These are phyloP conservation scores for Fusarium buharicum DNA, from an alignment of 2,329 filamentous ascomycete genomes.

Conservation along the genomic window DNA sequence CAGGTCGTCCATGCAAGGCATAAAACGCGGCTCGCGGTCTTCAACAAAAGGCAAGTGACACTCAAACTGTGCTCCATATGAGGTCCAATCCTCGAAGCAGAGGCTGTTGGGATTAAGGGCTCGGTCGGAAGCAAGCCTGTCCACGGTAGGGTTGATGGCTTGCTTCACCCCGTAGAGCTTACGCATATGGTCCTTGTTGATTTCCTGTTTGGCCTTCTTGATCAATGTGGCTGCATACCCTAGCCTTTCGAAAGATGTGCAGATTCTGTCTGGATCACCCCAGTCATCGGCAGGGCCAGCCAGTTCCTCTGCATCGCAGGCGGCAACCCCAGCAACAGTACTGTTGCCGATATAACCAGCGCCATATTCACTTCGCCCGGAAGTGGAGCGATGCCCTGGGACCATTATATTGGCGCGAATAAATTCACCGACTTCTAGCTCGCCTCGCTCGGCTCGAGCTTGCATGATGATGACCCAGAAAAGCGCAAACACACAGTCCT, in stretches of 20 bases:
- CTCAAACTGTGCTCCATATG: constrained; percentile 7
- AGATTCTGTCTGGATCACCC: background rate
- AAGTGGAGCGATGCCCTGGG: constrained; percentile 10
- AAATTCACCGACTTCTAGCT: background rate
- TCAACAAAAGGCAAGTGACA: constrained; percentile 14
- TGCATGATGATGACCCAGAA: constrained; percentile 35
- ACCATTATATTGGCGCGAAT: constrained; percentile 17
- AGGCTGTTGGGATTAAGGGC: constrained; percentile 25
- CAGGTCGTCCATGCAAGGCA: constrained; percentile 27
- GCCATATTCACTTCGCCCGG: background rate
- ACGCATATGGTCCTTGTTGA: constrained; percentile 15
- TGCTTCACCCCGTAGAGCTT: constrained; percentile 33
- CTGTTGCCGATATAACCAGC: constrained; percentile 32
- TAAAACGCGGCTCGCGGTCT: constrained; percentile 12
- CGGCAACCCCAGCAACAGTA: constrained; percentile 25
- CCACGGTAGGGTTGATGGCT: constrained; percentile 1
- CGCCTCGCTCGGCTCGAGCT: constrained; percentile 4
- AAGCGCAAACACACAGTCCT: constrained; percentile 34
- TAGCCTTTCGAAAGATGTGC: background rate
- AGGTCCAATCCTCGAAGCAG: constrained; percentile 40
- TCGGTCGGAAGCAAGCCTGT: constrained; percentile 19
- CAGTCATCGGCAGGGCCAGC: background rate
- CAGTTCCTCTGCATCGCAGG: constrained; percentile 3
- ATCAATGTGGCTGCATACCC: constrained; percentile 7
- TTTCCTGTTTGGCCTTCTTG: constrained; percentile 1